Evolutionary conservation across 352 stramenopile genomes (phyloP), one percentile per base, ranked within the genome.

Genomic region (Hyaloperonospora arabidopsidis): DNA sequence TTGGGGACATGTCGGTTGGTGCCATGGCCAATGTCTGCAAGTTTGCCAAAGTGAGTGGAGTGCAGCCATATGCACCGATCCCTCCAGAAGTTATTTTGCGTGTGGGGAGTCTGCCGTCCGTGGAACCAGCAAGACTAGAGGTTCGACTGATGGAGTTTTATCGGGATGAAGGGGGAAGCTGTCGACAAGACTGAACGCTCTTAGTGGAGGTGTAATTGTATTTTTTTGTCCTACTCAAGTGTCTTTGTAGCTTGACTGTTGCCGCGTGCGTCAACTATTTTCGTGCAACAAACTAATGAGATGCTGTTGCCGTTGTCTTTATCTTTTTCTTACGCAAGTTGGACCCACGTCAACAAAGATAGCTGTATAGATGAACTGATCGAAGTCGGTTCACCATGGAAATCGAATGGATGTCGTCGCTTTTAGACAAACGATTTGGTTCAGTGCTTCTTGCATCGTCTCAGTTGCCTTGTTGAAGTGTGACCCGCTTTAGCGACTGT

Each of bases 71-170:
- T 50, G 19, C 63, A 1, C 63, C 72, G 25, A 67, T 86, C 23
- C 63, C 73, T 14, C 43, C 14, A 1, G 69, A 79, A 38, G 44
- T 81, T 25, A 60, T 81, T 1, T 15, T 45, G n/a, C 63, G 62
- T n/a, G 54, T 69, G 0, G 50, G 56, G 15, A 60, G 45, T n/a
- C 57, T 73, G 17, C 65, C 71, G 28, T 57, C 46, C 0, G 64
- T 84, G 8, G 73, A 86, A 50, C 67, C 69, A 1, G 76, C 68
- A 19, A 58, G 76, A 47, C 57, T 84, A 11, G 73, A 83, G 43
- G 76, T 79, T 38, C 71, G 76, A 12, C 57, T 86, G 34, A 63
- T 57, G 1, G 76, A 84, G 50, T 86, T 78, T 57, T 86, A 84
- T 57, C 69, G 65, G 15, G 47, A 65, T 1, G 39, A 57, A 38